A percentile compares a stretch with the other conserved stretches of the same genome.
Evolutionary conservation across 2,329 filamentous ascomycete species (phyloP).

Genomic region (Chrysoporthe austroafricana): DNA sequence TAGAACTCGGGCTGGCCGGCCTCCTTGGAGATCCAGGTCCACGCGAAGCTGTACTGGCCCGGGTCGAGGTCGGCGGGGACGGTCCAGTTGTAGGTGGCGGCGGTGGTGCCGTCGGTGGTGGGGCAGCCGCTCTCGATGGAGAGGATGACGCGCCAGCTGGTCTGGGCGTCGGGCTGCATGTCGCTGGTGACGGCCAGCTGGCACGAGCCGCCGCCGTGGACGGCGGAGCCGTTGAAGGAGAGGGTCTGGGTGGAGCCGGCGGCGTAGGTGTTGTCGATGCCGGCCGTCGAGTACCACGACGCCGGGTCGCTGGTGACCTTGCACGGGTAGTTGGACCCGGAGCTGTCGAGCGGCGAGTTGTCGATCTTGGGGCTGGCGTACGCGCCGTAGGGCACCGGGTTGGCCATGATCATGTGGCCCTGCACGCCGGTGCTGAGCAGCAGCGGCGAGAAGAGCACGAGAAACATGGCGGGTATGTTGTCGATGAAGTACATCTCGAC

Average conservation of each 20-base stretch:
- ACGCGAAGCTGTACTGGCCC: conserved; percentile 69
- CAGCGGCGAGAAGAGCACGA: conserved; percentile 36
- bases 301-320: conserved; percentile 60
- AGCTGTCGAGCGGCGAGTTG: conserved; percentile 66
- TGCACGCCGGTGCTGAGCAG: conserved; percentile 42
- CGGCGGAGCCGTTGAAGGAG: conserved; percentile 64
- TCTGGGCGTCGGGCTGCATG: conserved; percentile 67
- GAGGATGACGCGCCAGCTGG: conserved; percentile 68
- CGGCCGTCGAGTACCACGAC: conserved; percentile 52
- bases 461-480: conserved; percentile 2
- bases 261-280: conserved; percentile 62
- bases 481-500: conserved; percentile 3
- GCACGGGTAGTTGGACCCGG: conserved; percentile 74
- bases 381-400: conserved; percentile 29
- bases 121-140: conserved; percentile 62
- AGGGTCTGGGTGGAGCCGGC: conserved; percentile 67
- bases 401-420: conserved; percentile 33
- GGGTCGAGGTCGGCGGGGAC: conserved; percentile 65
- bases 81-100: conserved; percentile 64
- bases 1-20: conserved; percentile 80
- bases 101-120: conserved; percentile 40
- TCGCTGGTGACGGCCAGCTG: conserved; percentile 78
- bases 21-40: conserved; percentile 78
- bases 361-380: conserved; percentile 53
- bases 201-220: conserved; percentile 74